Conservation (phyloP, 495 filamentous ascomycete genomes). For the Daldinia loculata region DNA sequence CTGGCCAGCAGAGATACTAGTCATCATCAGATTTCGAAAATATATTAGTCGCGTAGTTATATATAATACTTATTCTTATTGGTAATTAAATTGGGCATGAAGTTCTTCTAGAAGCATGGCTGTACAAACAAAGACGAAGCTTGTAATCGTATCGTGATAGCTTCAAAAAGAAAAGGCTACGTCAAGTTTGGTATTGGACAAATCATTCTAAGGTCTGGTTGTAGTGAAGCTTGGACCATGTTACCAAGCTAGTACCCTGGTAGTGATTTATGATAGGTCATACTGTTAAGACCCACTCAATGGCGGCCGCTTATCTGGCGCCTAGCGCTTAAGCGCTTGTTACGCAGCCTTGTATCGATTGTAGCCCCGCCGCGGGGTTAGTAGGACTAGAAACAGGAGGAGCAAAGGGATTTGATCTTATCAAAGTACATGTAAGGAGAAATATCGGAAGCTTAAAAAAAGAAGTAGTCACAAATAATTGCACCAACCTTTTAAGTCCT, state of each 20-base stretch:
- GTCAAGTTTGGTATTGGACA: slow-evolving; percentile 6
- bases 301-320: slow-evolving; percentile 26
- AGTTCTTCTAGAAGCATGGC: slow-evolving; percentile 44
- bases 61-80: slow-evolving; percentile 12
- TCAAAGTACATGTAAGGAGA: slow-evolving; percentile 11
- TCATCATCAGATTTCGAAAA: not conserved
- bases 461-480: not conserved
- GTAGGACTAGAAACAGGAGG: not conserved
- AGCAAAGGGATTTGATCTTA: slow-evolving; percentile 17
- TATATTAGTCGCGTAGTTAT: not conserved
- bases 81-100: slow-evolving; percentile 27
- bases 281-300: slow-evolving; percentile 8
- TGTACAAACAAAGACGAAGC: not conserved
- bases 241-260: no score
- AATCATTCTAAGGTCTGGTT: slow-evolving; percentile 4
- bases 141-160: slow-evolving; percentile 29
- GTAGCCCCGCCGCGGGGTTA: slow-evolving; percentile 36
- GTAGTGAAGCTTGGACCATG: slow-evolving; percentile 12
- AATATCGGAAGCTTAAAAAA: slow-evolving; percentile 30
- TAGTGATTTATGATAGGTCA: slow-evolving; percentile 10
- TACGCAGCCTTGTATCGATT: not conserved
- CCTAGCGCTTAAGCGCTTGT: slow-evolving; percentile 34
- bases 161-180: slow-evolving; percentile 36
- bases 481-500: not conserved
- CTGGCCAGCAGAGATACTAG: not conserved